Evolutionary conservation across 83 land plant genomes (phyloP), one percentile per base, ranked within the genome.

Genomic region (Picea abies): DNA sequence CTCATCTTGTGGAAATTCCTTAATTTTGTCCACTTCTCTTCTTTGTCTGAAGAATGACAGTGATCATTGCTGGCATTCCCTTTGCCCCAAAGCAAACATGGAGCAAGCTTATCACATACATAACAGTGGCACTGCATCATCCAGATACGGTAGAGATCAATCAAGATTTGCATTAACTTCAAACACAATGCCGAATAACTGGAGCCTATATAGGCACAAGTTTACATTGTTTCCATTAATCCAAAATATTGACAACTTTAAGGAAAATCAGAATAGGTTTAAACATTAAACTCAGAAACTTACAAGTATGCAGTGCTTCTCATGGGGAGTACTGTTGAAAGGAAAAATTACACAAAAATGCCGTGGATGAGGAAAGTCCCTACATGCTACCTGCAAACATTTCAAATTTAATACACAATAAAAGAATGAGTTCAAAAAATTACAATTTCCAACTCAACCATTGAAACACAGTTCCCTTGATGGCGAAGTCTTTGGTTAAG

Each of bases 31-130:
- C 94, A 94, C 41, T 56, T 80, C 52, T 81, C 88, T 11, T 94
- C 93, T 75, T 86, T 89, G 60, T 94, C 93, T 60, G 88, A 92
- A 37, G 96, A 87, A 82, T 94, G 94, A 79, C 96, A 94, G 82
- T 94, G 96, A 82, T 90, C 93, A 32, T 25, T 39, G 72, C 25
- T 23, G 19, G 83, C 58, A 60, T 26, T 78, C 15, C 90, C 91
- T 72, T 67, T 82, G 67, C 88, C 90, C 96, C 96, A 92, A 64
- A 56, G 67, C 32, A 10, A 56, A 87, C 96, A 94, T 63, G 96
- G 94, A 12, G 96, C 91, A 79, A 47, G 85, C 60, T 66, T 60
- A 63, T 90, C 91, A 79, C 91, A 90, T 17, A 85, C 91, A 79
- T 85, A 90, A 78, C 91, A 90, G 63, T 90, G 91, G 72, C 91